phyloP scores from a whole-genome alignment of 1,284 basidiomycete genomes.

The Rhodotorula sp. region DNA sequence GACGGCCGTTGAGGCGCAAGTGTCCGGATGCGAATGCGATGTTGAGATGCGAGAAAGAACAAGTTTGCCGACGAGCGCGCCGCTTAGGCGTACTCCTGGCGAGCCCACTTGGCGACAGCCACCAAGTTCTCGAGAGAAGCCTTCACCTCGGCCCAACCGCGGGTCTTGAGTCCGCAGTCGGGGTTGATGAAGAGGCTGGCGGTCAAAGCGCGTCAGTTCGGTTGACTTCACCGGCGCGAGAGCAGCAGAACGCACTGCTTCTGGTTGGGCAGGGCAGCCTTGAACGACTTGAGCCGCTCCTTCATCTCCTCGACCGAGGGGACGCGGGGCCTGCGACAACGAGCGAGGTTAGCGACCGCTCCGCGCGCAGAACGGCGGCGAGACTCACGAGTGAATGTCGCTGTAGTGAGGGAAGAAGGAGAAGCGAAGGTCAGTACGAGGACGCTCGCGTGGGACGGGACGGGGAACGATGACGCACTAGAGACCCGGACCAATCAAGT shows the following conservation, averaged over 20 bases:
- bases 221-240: neutral
- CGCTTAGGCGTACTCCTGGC: conserved; percentile 25
- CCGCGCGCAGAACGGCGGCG: too few species aligned
- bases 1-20: conserved; percentile 23
- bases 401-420: conserved; percentile 49
- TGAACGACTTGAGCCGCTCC: conserved; percentile 82
- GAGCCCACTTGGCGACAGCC: conserved; percentile 48
- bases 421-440: neutral
- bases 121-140: conserved; percentile 83
- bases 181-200: conserved; percentile 78
- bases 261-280: conserved; percentile 29
- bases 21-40: conserved; percentile 4
- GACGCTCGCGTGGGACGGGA: too few species aligned
- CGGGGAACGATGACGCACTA: too few species aligned
- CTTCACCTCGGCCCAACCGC: conserved; percentile 95
- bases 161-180: conserved; percentile 63
- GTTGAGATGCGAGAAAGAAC: conserved; percentile 21
- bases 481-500: conserved; percentile 64
- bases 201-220: neutral
- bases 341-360: too few species aligned
- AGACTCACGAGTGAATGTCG: conserved; percentile 81
- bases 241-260: conserved; percentile 25
- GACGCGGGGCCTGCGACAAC: conserved; percentile 68
- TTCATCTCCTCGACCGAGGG: conserved; percentile 91
- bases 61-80: neutral